Conservation (phyloP, 352 stramenopile genomes). For the Phytopythium cucurbitacearum region DNA sequence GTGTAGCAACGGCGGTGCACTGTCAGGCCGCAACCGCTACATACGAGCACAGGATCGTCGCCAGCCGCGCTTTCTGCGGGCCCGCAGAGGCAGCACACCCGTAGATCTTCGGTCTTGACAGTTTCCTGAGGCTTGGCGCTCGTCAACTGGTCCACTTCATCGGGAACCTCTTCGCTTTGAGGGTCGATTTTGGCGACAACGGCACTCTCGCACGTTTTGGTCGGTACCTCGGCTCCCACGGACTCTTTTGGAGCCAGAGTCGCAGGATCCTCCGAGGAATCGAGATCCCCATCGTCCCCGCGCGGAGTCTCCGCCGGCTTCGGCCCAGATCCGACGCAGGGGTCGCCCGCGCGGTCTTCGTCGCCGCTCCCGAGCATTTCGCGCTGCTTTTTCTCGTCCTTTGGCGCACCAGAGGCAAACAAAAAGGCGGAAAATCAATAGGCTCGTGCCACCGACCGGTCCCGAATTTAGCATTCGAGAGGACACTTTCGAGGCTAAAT, state of each 20-base stretch:
- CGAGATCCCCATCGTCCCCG: conserved; percentile 7
- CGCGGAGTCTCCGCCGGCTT: neutral
- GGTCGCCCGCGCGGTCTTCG: conserved; percentile 6
- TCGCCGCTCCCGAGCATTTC: conserved; percentile 12
- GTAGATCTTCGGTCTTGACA: neutral
- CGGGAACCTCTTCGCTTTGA: neutral
- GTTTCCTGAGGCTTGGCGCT: conserved; percentile 3
- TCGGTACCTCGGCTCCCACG: conserved; percentile 15
- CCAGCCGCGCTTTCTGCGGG: conserved; percentile 3
- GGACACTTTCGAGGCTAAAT: too few relatives aligned
- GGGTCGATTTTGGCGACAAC: neutral
- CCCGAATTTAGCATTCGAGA: too few relatives aligned
- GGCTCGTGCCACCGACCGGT: too few relatives aligned
- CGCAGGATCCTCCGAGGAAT: neutral
- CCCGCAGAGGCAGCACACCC: conserved; percentile 19
- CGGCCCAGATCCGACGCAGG: conserved; percentile 3
- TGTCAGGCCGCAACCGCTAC: conserved; percentile 19
- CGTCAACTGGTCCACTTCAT: neutral
- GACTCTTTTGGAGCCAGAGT: neutral
- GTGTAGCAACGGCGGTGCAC: conserved; percentile 37
- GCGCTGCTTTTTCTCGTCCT: conserved; percentile 2
- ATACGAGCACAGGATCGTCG: conserved; percentile 20
- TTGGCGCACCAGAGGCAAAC: neutral
- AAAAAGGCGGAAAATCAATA: too few relatives aligned
- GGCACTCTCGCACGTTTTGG: conserved; percentile 3